phyloP scores from a whole-genome alignment of 768 basidiomycete species.

The Leccinum incarnatum region DNA sequence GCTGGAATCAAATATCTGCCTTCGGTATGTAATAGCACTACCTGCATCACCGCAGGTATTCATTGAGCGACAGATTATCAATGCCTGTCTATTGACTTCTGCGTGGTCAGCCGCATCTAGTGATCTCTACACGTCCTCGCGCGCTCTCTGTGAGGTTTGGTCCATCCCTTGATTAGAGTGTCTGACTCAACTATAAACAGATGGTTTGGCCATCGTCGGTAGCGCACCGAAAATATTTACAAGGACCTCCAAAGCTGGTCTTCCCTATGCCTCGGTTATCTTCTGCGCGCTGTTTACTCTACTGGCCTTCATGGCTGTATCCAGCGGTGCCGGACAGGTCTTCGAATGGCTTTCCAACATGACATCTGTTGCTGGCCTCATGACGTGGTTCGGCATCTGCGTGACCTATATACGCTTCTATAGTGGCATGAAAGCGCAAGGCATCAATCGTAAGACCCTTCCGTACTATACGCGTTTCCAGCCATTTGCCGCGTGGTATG shows the following conservation, averaged over 20 bases:
- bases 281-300: constrained; percentile 63
- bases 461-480: constrained; percentile 70
- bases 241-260: constrained; percentile 63
- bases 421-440: constrained; percentile 77
- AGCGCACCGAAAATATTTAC: constrained; percentile 84
- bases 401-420: constrained; percentile 83
- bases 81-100: constrained; percentile 79
- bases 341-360: constrained; percentile 82
- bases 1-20: constrained; percentile 87
- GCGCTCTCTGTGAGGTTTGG: constrained; percentile 67
- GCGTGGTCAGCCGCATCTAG: constrained; percentile 92
- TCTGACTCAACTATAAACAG: constrained; percentile 33
- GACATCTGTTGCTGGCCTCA: constrained; percentile 64
- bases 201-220: constrained; percentile 75
- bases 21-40: constrained; percentile 46
- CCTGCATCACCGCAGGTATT: constrained; percentile 6
- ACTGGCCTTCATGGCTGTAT: constrained; percentile 80
- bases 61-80: constrained; percentile 55
- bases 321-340: constrained; percentile 61
- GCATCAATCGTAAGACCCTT: constrained; percentile 64
- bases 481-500: constrained; percentile 70
- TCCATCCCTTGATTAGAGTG: neutral
- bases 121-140: constrained; percentile 89
- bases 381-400: constrained; percentile 81
- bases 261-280: constrained; percentile 73